These are phyloP conservation scores for Penicillium sp. DNA, from an alignment of 2,329 filamentous ascomycete genomes.

Conservation along the genomic window DNA sequence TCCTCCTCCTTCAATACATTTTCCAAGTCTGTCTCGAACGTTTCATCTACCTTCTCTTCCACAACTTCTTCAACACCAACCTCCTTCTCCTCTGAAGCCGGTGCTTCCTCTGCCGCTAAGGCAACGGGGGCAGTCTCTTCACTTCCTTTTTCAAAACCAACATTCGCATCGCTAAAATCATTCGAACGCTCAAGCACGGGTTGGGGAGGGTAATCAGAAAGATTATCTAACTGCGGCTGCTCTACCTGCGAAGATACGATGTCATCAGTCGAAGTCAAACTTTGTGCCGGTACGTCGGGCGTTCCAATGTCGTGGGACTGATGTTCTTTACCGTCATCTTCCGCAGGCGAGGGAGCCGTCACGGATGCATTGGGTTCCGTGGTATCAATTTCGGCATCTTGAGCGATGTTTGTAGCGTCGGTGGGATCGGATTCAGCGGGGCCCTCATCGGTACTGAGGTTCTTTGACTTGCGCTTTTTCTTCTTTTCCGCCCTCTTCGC, in stretches of 20 bases:
- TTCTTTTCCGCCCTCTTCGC: conserved; percentile 48
- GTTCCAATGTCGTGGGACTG: conserved; percentile 43
- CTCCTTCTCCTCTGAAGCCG: conserved; percentile 6
- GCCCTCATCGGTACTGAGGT: conserved; percentile 18
- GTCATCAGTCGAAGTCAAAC: conserved; percentile 47
- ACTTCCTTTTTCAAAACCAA: conserved; percentile 9
- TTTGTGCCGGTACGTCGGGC: conserved; percentile 37
- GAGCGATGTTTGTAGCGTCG: conserved; percentile 12
- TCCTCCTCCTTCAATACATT: neutral
- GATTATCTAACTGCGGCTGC: conserved; percentile 34
- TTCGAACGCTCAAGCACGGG: conserved; percentile 29
- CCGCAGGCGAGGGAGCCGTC: conserved; percentile 34
- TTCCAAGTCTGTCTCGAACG: neutral
- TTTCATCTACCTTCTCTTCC: conserved; percentile 3
- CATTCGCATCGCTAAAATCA: conserved; percentile 22
- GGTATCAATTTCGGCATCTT: conserved; percentile 16
- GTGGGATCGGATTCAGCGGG: neutral
- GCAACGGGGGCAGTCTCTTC: conserved; percentile 2
- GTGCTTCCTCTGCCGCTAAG: conserved; percentile 3
- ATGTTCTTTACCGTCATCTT: conserved; percentile 48
- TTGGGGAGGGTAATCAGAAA: conserved; percentile 33
- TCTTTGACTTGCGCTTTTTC: conserved; percentile 38
- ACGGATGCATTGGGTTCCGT: conserved; percentile 23
- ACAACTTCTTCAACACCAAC: neutral
- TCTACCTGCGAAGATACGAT: conserved; percentile 47